Evolutionary conservation across 495 filamentous ascomycete genomes (phyloP), one percentile per base, ranked within the genome.

Genomic region (Articulospora tetracladia): DNA sequence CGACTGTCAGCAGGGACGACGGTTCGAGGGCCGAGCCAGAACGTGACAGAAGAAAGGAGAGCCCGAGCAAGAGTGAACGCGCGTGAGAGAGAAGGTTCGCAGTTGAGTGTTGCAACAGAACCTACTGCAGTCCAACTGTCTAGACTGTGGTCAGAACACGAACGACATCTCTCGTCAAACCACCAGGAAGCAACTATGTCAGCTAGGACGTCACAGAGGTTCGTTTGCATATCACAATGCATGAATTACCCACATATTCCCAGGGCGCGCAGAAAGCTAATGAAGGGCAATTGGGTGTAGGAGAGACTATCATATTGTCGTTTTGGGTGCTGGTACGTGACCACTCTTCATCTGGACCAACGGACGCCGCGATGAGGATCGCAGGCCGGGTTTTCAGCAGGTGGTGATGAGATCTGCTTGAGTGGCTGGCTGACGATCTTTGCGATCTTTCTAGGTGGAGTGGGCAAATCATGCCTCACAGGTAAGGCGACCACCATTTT

Each of bases 391-490:
- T n/a, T n/a, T n/a, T n/a, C n/a, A n/a, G n/a, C n/a, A n/a, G n/a
- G n/a, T n/a, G n/a, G n/a, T n/a, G 39, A 44, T 44, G 39, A 44
- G 39, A 44, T 44, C 39, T 8, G 39, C 11, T 44, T 44, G 39
- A 15, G 41, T 49, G 32, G 32, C 47, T 64, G 57, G 54, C 62
- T 71, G 57, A 66, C 66, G 66, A 58, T 63, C 41, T 66, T 67
- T 70, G 66, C 68, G 25, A 50, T 50, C 15, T 44, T 63, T 48
- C 34, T 50, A 95, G 93, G 94, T 73, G 94, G 94, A 68, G 94
- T 98, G 63, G 94, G 94, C 59, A 98, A 98, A 77, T 96, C 92
- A 71, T 98, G 94, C 80, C 81, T 98, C 65, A 98, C 94, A 76
- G 93, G 93, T 98, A 83, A 65, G 81, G 76, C 58, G 44, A 41